A percentile compares a stretch with the other conserved stretches of the same genome.
Evolutionary conservation across 139 green algal species (phyloP).

Genomic region (Penium margaritaceum): DNA sequence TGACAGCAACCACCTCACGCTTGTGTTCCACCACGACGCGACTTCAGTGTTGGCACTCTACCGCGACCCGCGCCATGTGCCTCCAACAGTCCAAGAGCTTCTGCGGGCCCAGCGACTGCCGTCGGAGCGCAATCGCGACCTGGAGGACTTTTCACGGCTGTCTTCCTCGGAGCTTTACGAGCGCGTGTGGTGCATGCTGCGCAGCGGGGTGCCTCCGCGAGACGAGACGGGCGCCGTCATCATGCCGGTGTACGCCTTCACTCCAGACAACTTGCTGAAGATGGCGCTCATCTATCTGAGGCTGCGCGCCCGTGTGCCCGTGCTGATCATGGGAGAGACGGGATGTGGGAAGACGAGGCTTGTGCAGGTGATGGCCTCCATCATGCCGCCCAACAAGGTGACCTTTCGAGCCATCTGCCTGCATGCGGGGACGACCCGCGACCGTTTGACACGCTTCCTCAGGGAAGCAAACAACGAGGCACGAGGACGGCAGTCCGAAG

Average conservation of each 20-base stretch:
- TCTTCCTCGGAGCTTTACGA: not conserved
- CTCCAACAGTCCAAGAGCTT: not conserved
- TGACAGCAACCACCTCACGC: constrained; percentile 40
- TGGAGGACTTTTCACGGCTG: constrained; percentile 3
- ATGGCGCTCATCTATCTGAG: constrained; percentile 27
- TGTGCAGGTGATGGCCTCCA: constrained; percentile 30
- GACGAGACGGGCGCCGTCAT: too few species aligned
- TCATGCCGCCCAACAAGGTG: not conserved
- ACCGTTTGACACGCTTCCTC: constrained; percentile 22
- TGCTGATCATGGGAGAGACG: constrained; percentile 38
- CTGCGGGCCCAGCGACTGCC: not conserved
- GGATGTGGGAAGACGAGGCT: constrained; percentile 46
- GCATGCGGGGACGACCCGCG: constrained; percentile 35
- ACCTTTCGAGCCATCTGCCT: constrained; percentile 29
- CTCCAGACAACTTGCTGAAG: constrained; percentile 37
- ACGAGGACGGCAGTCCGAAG: not conserved
- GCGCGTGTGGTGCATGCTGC: not conserved
- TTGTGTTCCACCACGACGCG: constrained; percentile 38
- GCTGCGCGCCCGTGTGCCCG: constrained; percentile 11
- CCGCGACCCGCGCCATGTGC: constrained; percentile 16
- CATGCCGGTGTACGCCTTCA: constrained; percentile 21
- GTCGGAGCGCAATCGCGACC: not conserved
- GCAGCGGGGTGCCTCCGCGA: not conserved
- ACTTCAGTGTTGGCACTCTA: constrained; percentile 38
- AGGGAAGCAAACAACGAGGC: not conserved